Evolutionary conservation across 805 yeast genomes (phyloP).

Genomic region (Myxozyma mucilagina): DNA sequence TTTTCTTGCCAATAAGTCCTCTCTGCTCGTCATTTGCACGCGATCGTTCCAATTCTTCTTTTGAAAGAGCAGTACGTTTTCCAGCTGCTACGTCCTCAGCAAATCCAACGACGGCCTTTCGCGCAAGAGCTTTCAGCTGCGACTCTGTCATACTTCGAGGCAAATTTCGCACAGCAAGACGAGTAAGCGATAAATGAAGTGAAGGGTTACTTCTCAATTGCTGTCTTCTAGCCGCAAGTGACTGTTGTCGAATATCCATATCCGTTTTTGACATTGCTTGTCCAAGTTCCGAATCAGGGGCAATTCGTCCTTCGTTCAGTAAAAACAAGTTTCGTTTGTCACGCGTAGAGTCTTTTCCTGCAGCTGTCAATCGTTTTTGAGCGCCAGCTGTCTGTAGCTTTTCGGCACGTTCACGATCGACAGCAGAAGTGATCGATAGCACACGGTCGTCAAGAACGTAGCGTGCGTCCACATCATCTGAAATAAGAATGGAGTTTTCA

Average conservation of each 20-base stretch:
- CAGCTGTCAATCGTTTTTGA: slow-evolving; percentile 64
- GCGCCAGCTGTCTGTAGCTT: slow-evolving; percentile 72
- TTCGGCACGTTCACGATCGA: slow-evolving; percentile 80
- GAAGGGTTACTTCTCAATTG: slow-evolving; percentile 90
- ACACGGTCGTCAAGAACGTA: slow-evolving; percentile 94
- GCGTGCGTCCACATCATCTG: slow-evolving; percentile 76
- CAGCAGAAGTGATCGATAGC: slow-evolving; percentile 78
- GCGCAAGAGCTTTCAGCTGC: slow-evolving; percentile 84
- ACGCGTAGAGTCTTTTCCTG: slow-evolving; percentile 62
- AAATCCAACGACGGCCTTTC: slow-evolving; percentile 92
- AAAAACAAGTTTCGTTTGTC: slow-evolving; percentile 84
- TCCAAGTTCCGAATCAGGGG: slow-evolving; percentile 77
- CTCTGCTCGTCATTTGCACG: slow-evolving; percentile 60
- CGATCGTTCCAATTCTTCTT: slow-evolving; percentile 85
- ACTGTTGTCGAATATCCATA: slow-evolving; percentile 82
- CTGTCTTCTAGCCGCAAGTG: slow-evolving; percentile 79
- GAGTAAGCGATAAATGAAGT: slow-evolving; percentile 87
- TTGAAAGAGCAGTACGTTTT: slow-evolving; percentile 77
- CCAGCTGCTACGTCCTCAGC: slow-evolving; percentile 82
- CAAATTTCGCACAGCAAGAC: slow-evolving; percentile 90
- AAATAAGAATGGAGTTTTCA: slow-evolving; percentile 61
- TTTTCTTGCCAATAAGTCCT: slow-evolving; percentile 63
- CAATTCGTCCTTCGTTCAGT: slow-evolving; percentile 91
- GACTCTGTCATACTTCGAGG: slow-evolving; percentile 91
- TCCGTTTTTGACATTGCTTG: slow-evolving; percentile 66